A percentile compares a stretch with the other conserved stretches of the same genome.
These are phyloP conservation scores for Cytospora leucostoma DNA, from an alignment of 2,329 filamentous ascomycete genomes.

Conservation along the genomic window DNA sequence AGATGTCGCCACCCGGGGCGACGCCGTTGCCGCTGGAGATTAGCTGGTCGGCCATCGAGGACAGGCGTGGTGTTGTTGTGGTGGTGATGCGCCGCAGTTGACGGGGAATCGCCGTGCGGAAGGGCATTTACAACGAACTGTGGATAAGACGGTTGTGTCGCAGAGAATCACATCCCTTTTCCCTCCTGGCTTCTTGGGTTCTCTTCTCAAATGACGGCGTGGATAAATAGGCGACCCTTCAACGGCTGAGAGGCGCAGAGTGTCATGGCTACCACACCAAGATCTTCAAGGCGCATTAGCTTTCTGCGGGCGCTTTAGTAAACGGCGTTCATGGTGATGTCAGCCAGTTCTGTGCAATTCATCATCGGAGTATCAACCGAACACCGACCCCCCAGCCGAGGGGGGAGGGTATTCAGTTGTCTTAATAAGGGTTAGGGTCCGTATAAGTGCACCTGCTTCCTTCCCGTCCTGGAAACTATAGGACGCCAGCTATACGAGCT, in stretches of 20 bases:
- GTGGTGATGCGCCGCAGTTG: slow-evolving; percentile 18
- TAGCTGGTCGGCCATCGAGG: slow-evolving; percentile 24
- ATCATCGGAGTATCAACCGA: too few relatives aligned
- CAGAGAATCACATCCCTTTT: neutral
- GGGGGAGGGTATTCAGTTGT: too few relatives aligned
- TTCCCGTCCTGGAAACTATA: too few relatives aligned
- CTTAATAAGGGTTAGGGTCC: too few relatives aligned
- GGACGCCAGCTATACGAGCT: too few relatives aligned
- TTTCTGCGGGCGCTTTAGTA: neutral
- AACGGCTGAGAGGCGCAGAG: neutral
- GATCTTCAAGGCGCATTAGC: neutral
- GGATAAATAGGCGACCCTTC: neutral
- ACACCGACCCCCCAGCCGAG: too few relatives aligned
- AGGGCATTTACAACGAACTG: slow-evolving; percentile 17
- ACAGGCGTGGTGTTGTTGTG: slow-evolving; percentile 7
- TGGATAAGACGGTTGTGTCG: neutral
- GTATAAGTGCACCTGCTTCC: too few relatives aligned
- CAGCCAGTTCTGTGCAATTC: too few relatives aligned
- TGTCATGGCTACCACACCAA: neutral
- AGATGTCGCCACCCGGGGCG: slow-evolving; percentile 1
- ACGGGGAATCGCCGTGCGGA: slow-evolving; percentile 17
- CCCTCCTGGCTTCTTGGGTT: neutral
- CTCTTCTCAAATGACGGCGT: neutral
- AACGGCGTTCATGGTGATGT: too few relatives aligned
- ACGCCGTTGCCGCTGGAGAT: slow-evolving; percentile 22